Base-by-base conservation (phyloP, 1,284 basidiomycete species). In the Tilletia horrida region DNA sequence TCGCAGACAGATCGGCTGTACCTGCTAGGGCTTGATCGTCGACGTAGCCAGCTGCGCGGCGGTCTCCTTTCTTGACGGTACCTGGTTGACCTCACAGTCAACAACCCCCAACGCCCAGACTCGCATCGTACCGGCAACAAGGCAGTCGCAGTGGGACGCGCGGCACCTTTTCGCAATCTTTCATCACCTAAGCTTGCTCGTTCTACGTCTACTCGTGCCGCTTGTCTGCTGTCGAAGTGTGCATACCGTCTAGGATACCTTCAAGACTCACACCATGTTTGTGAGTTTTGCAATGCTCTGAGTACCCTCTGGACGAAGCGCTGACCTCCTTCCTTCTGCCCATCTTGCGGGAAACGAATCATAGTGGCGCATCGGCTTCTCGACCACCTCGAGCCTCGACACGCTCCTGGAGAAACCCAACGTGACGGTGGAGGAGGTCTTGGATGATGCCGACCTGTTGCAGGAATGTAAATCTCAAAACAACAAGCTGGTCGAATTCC, bases 401-500 rank as follows among this genome's bases (percentile, higher is more conserved):
- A 75, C 74, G 13, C 64, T 81, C 3, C 74, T 81, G 18, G 80
- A 81, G 42, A 76, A 76, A 66, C 72, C 71, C 25, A 77, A 78
- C 14, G 76, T 81, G 88, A 73, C 76, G 47, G 86, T 97, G 62
- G 93, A 97, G 83, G 90, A 92, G 63, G 88, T 97, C 67, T 85
- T 97, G 67, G 93, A 96, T 84, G 92, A 97, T 84, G 91, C 92
- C 81, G 93, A 97, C 82, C 85, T 97, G 66, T 85, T 97, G 64
- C 91, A 92, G 82, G 94, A 97, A 83, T 93, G 92, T 87, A 97
- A 97, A 83, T 86, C 91, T 3, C 92, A 95, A 83, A 97, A 97
- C 81, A 89, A 90, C 44, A 86, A 91, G 73, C 87, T 93, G 61
- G 89, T 91, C 73, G 89, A 91, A 81, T 93, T 91, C 82, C 90